phyloP scores from a whole-genome alignment of 2,329 filamentous ascomycete species.

The Penicillium sp. region DNA sequence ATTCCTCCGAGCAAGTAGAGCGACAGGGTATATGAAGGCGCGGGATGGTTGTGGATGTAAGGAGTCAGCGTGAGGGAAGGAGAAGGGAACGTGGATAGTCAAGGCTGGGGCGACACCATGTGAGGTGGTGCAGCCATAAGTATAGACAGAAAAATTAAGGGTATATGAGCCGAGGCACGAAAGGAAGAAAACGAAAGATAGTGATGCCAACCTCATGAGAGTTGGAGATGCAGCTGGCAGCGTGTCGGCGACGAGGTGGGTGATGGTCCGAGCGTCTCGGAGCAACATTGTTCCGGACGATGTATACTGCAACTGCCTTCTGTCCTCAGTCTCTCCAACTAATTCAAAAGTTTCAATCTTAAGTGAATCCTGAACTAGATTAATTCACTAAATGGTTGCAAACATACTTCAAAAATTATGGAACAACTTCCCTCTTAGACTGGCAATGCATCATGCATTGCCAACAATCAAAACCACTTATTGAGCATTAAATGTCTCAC shows the following conservation, averaged over 20 bases:
- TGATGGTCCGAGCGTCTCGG: neutral
- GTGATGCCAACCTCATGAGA: neutral
- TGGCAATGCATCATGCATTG: neutral
- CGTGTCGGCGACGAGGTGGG: neutral
- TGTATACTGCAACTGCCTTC: neutral
- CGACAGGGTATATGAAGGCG: constrained; percentile 20
- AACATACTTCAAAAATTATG: neutral
- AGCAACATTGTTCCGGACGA: neutral
- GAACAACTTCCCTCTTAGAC: neutral
- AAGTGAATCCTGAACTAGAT: neutral
- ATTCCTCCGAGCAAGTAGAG: constrained; percentile 36
- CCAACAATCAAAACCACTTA: neutral
- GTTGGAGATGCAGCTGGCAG: neutral
- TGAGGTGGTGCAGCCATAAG: constrained; percentile 27
- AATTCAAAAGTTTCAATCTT: neutral
- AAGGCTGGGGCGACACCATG: constrained; percentile 29
- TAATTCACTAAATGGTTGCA: neutral
- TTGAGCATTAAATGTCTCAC: neutral
- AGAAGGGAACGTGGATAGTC: constrained; percentile 20
- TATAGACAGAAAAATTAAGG: constrained; percentile 14
- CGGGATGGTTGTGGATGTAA: constrained; percentile 13
- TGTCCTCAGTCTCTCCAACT: neutral
- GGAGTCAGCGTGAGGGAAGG: constrained; percentile 18
- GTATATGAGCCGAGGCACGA: constrained; percentile 17
- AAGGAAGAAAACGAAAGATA: neutral